phyloP scores from a whole-genome alignment of 495 filamentous ascomycete species.

The Bacidia gigantensis region DNA sequence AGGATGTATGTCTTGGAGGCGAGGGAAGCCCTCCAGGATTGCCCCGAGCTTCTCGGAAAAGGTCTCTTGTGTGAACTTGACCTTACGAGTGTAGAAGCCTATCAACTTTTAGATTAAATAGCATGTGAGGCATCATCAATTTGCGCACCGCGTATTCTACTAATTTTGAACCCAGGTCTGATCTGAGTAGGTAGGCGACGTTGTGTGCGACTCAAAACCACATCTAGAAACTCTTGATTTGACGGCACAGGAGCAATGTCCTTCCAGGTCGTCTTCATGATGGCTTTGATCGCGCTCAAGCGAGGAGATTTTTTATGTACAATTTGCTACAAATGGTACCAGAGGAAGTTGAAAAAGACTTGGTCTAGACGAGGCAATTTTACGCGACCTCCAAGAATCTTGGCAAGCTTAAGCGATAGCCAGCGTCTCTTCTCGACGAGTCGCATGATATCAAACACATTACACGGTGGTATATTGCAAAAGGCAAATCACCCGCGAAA shows the following conservation, averaged over 20 bases:
- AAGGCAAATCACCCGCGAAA: too few relatives aligned
- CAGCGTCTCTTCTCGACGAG: too few relatives aligned
- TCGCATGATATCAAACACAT: too few relatives aligned
- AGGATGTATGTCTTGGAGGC: constrained; percentile 90
- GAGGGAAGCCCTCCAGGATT: constrained; percentile 85
- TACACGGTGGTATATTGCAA: too few relatives aligned
- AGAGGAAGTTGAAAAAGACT: neutral
- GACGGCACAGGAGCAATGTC: constrained; percentile 86
- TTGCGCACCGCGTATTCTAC: constrained; percentile 63
- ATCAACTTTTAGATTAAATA: constrained; percentile 7
- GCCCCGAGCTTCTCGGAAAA: constrained; percentile 83
- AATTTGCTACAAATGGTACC: too few relatives aligned
- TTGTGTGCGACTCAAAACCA: constrained; percentile 90
- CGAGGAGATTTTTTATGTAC: neutral
- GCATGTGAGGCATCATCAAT: neutral
- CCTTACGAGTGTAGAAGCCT: constrained; percentile 94
- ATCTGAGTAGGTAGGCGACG: constrained; percentile 91
- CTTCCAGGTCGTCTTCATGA: constrained; percentile 63
- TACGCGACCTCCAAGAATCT: too few relatives aligned
- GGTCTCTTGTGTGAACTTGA: constrained; percentile 97
- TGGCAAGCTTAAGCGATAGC: too few relatives aligned
- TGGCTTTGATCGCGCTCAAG: constrained; percentile 9
- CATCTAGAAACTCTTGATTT: constrained; percentile 90
- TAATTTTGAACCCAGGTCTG: constrained; percentile 89
- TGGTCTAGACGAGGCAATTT: constrained; percentile 5